These are phyloP conservation scores for Penicillium macrosclerotiorum DNA, from an alignment of 495 filamentous ascomycete genomes.

Conservation along the genomic window DNA sequence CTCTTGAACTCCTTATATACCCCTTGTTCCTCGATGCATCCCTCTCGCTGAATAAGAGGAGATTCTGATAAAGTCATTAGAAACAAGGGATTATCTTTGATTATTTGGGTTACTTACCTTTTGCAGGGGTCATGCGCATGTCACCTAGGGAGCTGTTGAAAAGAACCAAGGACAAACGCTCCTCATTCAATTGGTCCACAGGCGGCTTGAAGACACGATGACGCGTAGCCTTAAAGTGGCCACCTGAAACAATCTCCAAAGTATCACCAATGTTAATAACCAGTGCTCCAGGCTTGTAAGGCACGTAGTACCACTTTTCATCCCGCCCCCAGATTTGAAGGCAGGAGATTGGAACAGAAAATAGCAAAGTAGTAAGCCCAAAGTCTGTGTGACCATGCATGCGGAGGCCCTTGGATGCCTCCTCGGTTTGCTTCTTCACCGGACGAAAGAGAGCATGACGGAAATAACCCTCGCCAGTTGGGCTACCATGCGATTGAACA, in stretches of 20 bases:
- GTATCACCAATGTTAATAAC: constrained; percentile 49
- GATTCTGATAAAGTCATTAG: constrained; percentile 20
- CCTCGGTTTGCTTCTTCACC: constrained; percentile 34
- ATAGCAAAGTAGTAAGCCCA: constrained; percentile 41
- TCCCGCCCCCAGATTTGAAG: constrained; percentile 44
- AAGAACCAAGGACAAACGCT: constrained; percentile 42
- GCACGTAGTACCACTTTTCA: constrained; percentile 43
- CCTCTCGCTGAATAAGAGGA: constrained; percentile 38
- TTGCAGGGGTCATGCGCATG: constrained; percentile 33
- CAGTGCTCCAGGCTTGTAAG: constrained; percentile 42
- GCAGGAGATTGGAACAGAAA: constrained; percentile 41
- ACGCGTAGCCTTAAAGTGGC: constrained; percentile 48
- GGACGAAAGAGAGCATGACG: constrained; percentile 45
- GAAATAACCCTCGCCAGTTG: constrained; percentile 47
- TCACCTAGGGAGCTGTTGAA: constrained; percentile 43
- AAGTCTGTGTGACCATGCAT: constrained; percentile 50
- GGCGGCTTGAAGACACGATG: constrained; percentile 44
- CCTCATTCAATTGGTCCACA: constrained; percentile 36
- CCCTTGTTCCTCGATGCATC: constrained; percentile 40
- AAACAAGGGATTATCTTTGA: too few relatives aligned
- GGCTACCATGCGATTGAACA: constrained; percentile 43
- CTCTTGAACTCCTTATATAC: constrained; percentile 41
- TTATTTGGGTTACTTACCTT: constrained; percentile 17
- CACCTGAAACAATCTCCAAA: constrained; percentile 46
- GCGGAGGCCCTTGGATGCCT: constrained; percentile 38